Percentiles rank a stretch among this genome's conserved stretches.
Conservation (phyloP, 805 yeast species). For the Komagataella populi region DNA sequence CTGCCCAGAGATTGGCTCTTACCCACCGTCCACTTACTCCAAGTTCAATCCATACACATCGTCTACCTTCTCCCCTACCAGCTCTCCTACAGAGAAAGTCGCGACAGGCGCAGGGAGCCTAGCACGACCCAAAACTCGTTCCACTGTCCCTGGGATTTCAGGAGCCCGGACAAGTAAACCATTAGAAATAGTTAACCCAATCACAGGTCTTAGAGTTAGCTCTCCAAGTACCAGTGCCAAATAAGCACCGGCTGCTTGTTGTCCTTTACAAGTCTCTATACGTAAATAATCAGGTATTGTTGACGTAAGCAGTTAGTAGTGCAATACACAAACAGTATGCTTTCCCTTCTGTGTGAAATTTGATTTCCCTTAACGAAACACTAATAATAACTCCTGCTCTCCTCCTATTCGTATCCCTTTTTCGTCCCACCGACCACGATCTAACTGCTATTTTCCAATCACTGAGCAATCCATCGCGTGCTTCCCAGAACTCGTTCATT, state of each 20-base stretch:
- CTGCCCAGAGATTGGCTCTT: conserved; percentile 36
- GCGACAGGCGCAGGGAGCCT: background rate
- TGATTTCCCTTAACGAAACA: background rate
- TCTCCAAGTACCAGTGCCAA: conserved; percentile 21
- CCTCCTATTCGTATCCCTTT: background rate
- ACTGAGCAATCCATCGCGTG: background rate
- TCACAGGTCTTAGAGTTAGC: conserved; percentile 39
- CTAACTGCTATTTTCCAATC: background rate
- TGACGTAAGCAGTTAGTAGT: background rate
- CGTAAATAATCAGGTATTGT: background rate
- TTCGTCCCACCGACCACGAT: background rate
- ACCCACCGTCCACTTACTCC: conserved; percentile 14
- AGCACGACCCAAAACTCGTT: conserved; percentile 1
- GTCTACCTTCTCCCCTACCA: conserved; percentile 41
- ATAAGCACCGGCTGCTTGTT: background rate
- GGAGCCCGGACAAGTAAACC: conserved; percentile 47
- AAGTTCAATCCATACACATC: conserved; percentile 62
- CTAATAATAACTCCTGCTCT: background rate
- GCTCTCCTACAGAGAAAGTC: conserved; percentile 18
- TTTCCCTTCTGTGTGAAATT: background rate
- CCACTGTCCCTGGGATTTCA: conserved; percentile 29
- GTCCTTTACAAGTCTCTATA: background rate
- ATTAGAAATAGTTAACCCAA: conserved; percentile 50
- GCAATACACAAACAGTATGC: background rate
- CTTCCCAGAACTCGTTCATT: background rate